phyloP scores from a whole-genome alignment of 306 rosid species.

The Acacia crassicarpa region DNA sequence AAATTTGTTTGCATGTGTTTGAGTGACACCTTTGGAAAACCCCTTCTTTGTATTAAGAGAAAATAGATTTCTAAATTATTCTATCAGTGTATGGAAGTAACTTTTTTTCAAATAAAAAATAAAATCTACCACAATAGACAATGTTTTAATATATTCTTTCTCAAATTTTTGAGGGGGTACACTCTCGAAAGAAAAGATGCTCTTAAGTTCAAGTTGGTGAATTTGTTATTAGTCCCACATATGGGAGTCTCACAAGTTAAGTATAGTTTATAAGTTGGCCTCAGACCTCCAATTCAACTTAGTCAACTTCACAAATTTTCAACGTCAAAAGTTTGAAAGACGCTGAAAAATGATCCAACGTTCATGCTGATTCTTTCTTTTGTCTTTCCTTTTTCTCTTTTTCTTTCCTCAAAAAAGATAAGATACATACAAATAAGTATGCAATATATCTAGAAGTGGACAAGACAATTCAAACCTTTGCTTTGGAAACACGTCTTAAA shows the following conservation, averaged over 20 bases:
- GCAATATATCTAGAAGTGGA: neutral
- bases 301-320: neutral
- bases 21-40: neutral
- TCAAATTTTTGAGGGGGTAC: neutral
- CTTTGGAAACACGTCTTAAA: neutral
- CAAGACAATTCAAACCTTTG: constrained; percentile 11
- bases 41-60: neutral
- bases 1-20: no score
- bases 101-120: neutral
- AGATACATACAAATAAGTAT: neutral
- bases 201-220: neutral
- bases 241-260: no score
- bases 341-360: no score
- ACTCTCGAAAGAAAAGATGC: neutral
- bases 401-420: neutral
- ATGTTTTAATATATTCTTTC: no score
- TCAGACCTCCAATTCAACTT: no score
- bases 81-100: neutral
- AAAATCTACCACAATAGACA: neutral
- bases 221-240: no score
- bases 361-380: neutral
- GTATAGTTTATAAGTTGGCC: no score
- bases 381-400: no score
- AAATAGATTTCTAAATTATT: no score
- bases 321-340: no score